A percentile compares a stretch with the other conserved stretches of the same genome.
These are phyloP conservation scores for Phytopythium helicoides DNA, from an alignment of 352 stramenopile genomes.

Conservation along the genomic window DNA sequence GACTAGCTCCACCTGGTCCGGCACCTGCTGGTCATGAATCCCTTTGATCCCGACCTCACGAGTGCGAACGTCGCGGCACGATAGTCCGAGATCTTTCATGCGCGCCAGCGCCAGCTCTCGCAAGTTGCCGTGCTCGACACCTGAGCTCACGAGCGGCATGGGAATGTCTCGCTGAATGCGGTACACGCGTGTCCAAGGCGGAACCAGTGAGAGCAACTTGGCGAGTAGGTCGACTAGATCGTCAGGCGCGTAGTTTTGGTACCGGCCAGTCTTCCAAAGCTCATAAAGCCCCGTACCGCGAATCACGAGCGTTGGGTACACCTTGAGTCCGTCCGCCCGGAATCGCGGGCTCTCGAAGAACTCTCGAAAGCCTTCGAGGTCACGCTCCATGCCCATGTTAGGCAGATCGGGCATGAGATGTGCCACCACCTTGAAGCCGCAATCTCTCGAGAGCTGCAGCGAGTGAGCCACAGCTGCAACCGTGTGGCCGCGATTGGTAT, in stretches of 20 bases:
- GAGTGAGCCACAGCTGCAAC: slow-evolving; percentile 88
- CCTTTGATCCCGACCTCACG: slow-evolving; percentile 97
- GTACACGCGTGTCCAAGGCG: slow-evolving; percentile 96
- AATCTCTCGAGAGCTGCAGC: slow-evolving; percentile 90
- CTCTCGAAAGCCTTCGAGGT: slow-evolving; percentile 95
- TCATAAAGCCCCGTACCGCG: slow-evolving; percentile 96
- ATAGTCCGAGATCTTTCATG: slow-evolving; percentile 91
- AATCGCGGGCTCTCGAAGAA: slow-evolving; percentile 97
- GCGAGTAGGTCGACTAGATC: slow-evolving; percentile 92
- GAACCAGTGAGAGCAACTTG: slow-evolving; percentile 92
- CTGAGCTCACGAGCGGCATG: slow-evolving; percentile 96
- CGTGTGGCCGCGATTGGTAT: slow-evolving; percentile 94
- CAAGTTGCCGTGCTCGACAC: slow-evolving; percentile 96
- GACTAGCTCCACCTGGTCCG: slow-evolving; percentile 96
- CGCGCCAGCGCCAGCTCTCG: slow-evolving; percentile 90
- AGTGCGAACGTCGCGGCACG: slow-evolving; percentile 94
- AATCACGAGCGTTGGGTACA: slow-evolving; percentile 97
- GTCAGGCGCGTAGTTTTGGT: slow-evolving; percentile 85
- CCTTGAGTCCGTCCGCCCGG: slow-evolving; percentile 94
- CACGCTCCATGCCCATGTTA: slow-evolving; percentile 96
- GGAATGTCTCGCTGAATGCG: slow-evolving; percentile 97
- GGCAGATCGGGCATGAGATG: slow-evolving; percentile 98
- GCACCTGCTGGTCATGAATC: slow-evolving; percentile 92
- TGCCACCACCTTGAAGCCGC: slow-evolving; percentile 97
- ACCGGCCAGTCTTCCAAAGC: slow-evolving; percentile 96